phyloP scores from a whole-genome alignment of 2,329 filamentous ascomycete genomes.

The Rutstroemia sp. region DNA sequence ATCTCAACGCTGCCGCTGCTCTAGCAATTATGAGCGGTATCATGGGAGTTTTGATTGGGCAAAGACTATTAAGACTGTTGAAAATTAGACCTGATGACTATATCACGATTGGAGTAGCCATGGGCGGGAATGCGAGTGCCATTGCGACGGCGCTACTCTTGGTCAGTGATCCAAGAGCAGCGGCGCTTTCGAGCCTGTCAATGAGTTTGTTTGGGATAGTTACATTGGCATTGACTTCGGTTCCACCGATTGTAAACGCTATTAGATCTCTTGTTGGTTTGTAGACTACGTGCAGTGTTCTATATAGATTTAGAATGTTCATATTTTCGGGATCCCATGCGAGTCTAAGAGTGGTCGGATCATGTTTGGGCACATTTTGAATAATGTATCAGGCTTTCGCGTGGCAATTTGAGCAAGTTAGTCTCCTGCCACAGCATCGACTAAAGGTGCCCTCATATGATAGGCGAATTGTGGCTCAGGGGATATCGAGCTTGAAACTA shows the following conservation, averaged over 20 bases:
- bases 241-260: slow-evolving; percentile 43
- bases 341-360: no score
- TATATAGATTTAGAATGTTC: neutral
- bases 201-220: slow-evolving; percentile 56
- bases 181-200: slow-evolving; percentile 50
- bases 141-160: slow-evolving; percentile 52
- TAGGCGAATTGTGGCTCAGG: no score
- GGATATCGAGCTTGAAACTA: no score
- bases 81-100: slow-evolving; percentile 54
- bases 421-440: no score
- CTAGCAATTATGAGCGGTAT: slow-evolving; percentile 54
- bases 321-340: neutral
- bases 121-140: slow-evolving; percentile 54
- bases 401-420: no score
- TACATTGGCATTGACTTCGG: slow-evolving; percentile 50
- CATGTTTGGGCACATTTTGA: no score
- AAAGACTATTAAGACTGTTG: slow-evolving; percentile 39
- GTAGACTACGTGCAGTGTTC: neutral
- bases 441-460: no score
- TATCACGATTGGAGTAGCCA: slow-evolving; percentile 52
- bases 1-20: slow-evolving; percentile 43
- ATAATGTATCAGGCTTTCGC: no score
- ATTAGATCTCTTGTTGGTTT: slow-evolving; percentile 42
- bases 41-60: slow-evolving; percentile 48
- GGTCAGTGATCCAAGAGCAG: slow-evolving; percentile 49